Percentiles rank a stretch among this genome's conserved stretches.
These are phyloP conservation scores for Penicillium sp. DNA, from an alignment of 2,329 filamentous ascomycete species.

Conservation along the genomic window DNA sequence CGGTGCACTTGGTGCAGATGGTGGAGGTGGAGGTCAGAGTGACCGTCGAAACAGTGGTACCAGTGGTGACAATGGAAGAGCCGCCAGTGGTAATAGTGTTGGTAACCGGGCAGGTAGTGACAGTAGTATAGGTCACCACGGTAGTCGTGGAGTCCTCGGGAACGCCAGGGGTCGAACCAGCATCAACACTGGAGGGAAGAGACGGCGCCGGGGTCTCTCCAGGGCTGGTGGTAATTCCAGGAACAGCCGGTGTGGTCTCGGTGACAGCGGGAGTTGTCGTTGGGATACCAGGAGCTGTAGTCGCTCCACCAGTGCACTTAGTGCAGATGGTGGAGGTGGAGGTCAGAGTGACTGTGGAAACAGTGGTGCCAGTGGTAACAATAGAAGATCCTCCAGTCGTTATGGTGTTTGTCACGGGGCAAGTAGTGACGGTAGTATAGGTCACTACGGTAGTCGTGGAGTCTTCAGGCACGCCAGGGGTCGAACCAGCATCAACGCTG, in stretches of 20 bases:
- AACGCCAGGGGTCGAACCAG: slow-evolving; percentile 9
- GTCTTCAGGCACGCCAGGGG: slow-evolving; percentile 16
- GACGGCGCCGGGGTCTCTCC: not conserved
- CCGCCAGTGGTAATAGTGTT: slow-evolving; percentile 46
- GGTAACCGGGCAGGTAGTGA: slow-evolving; percentile 39
- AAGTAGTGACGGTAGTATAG: slow-evolving; percentile 35
- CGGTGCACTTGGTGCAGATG: slow-evolving; percentile 25
- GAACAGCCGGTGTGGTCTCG: slow-evolving; percentile 25
- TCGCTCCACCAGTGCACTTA: slow-evolving; percentile 9
- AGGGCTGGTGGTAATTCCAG: not conserved
- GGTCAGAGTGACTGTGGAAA: slow-evolving; percentile 42
- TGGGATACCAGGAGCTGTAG: slow-evolving; percentile 4
- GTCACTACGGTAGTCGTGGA: slow-evolving; percentile 30
- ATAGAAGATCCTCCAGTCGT: slow-evolving; percentile 55
- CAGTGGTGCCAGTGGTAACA: slow-evolving; percentile 59
- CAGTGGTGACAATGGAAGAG: slow-evolving; percentile 50
- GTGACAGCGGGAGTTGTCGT: slow-evolving; percentile 34
- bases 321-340: slow-evolving; percentile 15
- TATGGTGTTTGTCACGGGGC: slow-evolving; percentile 35
- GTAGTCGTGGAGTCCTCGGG: slow-evolving; percentile 25
- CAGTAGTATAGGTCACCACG: slow-evolving; percentile 32
- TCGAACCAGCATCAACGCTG: slow-evolving; percentile 15
- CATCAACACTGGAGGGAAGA: not conserved
- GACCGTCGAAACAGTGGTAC: slow-evolving; percentile 62
- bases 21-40: slow-evolving; percentile 32